A percentile compares a stretch with the other conserved stretches of the same genome.
Evolutionary conservation across 805 yeast species (phyloP).

Genomic region (Candida awuae): DNA sequence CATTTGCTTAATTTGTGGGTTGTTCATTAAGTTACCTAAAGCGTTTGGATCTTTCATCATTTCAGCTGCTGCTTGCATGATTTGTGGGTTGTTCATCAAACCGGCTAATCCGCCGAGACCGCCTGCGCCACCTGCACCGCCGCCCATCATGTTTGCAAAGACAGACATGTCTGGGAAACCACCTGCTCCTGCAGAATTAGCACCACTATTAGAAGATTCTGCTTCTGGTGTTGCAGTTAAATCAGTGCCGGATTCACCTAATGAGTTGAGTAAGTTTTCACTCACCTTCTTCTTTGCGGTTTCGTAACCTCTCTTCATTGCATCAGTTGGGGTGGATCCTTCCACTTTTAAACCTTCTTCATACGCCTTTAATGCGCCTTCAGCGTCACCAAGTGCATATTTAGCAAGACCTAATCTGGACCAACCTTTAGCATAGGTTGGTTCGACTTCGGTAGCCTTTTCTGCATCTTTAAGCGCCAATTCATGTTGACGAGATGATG

Average conservation of each 20-base stretch:
- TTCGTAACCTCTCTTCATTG: constrained; percentile 89
- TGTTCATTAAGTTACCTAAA: constrained; percentile 63
- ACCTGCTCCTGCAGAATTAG: constrained; percentile 30
- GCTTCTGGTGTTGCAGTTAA: constrained; percentile 22
- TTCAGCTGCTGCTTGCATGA: constrained; percentile 81
- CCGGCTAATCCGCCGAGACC: constrained; percentile 60
- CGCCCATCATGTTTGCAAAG: constrained; percentile 48
- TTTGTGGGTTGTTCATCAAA: constrained; percentile 73
- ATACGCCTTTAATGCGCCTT: constrained; percentile 86
- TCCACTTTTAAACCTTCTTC: constrained; percentile 80
- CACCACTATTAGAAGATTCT: constrained; percentile 17
- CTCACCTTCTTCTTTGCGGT: constrained; percentile 85
- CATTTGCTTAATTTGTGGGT: constrained; percentile 88
- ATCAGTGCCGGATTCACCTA: constrained; percentile 22
- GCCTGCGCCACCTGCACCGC: constrained; percentile 51
- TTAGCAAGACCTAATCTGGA: constrained; percentile 91
- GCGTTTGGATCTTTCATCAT: constrained; percentile 85
- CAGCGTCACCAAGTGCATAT: constrained; percentile 88
- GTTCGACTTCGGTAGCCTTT: constrained; percentile 68
- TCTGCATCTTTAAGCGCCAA: constrained; percentile 80
- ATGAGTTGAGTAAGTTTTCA: constrained; percentile 50
- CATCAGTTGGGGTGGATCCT: constrained; percentile 76
- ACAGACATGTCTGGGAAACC: constrained; percentile 76
- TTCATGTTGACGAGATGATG: constrained; percentile 66
- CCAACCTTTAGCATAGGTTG: constrained; percentile 84